A percentile compares a stretch with the other conserved stretches of the same genome.
phyloP scores from a whole-genome alignment of 768 basidiomycete species.

The Agaricus bisporus region DNA sequence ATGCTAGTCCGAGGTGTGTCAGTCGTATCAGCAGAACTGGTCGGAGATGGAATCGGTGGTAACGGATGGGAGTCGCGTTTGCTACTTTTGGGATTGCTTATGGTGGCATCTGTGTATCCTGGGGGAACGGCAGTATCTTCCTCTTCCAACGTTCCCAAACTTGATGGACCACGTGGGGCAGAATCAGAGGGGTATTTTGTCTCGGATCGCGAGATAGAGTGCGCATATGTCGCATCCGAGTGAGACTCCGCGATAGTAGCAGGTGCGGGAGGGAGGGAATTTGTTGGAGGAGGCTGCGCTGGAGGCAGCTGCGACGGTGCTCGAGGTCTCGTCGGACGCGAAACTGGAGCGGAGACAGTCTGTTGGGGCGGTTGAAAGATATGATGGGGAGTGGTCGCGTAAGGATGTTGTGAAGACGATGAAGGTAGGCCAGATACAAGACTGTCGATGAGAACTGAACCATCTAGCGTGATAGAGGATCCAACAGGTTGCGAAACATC shows the following conservation, averaged over 20 bases:
- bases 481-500: conserved; percentile 25
- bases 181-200: conserved; percentile 10
- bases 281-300: conserved; percentile 56
- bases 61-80: conserved; percentile 58
- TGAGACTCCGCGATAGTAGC: conserved; percentile 20
- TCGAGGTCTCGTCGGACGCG: conserved; percentile 39
- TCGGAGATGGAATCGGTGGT: conserved; percentile 54
- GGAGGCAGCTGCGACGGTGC: conserved; percentile 56
- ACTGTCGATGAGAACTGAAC: conserved; percentile 24
- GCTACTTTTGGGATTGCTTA: conserved; percentile 35
- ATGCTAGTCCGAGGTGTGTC: conserved; percentile 27
- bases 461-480: conserved; percentile 37
- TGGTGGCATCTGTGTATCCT: conserved; percentile 20
- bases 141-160: conserved; percentile 49
- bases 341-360: conserved; percentile 15
- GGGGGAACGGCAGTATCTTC: conserved; percentile 36
- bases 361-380: conserved; percentile 18
- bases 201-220: conserved; percentile 27
- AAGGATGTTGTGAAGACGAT: conserved; percentile 41
- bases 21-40: conserved; percentile 20
- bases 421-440: conserved; percentile 25
- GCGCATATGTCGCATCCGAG: conserved; percentile 19
- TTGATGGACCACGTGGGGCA: conserved; percentile 6
- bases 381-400: conserved; percentile 44
- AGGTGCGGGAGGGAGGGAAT: conserved; percentile 57